phyloP scores from a whole-genome alignment of 306 rosid genomes.

The Fagus crenata region DNA sequence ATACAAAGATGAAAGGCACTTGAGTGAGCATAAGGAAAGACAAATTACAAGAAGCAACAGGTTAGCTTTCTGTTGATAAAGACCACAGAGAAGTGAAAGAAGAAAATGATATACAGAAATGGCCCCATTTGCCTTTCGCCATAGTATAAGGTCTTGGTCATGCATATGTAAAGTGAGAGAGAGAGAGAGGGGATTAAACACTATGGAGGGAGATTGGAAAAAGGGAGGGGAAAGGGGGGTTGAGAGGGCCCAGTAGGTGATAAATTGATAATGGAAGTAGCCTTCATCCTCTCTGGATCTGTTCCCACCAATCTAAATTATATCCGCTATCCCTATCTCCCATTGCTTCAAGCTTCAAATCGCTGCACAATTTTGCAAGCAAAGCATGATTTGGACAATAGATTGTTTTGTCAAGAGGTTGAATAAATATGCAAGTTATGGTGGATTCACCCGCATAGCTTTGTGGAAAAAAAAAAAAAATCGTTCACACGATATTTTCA shows the following conservation, averaged over 20 bases:
- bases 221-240: background rate
- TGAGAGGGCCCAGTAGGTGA: slow-evolving; percentile 43
- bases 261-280: slow-evolving; percentile 52
- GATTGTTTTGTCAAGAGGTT: slow-evolving; percentile 32
- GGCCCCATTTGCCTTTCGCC: slow-evolving; percentile 58
- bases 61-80: slow-evolving; percentile 40
- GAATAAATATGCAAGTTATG: background rate
- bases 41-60: slow-evolving; percentile 27
- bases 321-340: slow-evolving; percentile 39
- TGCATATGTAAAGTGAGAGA: slow-evolving; percentile 32
- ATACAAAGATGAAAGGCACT: slow-evolving; percentile 41
- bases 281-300: slow-evolving; percentile 72
- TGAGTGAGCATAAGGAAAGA: slow-evolving; percentile 25
- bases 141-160: slow-evolving; percentile 25
- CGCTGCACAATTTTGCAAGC: slow-evolving; percentile 41
- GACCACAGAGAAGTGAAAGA: slow-evolving; percentile 48
- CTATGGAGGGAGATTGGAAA: slow-evolving; percentile 19
- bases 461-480: background rate
- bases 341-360: slow-evolving; percentile 51
- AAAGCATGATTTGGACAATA: slow-evolving; percentile 48
- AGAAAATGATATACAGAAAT: slow-evolving; percentile 32
- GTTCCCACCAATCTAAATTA: slow-evolving; percentile 44
- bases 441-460: background rate
- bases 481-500: background rate
- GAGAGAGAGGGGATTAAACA: slow-evolving; percentile 28